Evolutionary conservation across 169 alveolate genomes (phyloP), one percentile per base, ranked within the genome.

Genomic region (Plasmodium inui): DNA sequence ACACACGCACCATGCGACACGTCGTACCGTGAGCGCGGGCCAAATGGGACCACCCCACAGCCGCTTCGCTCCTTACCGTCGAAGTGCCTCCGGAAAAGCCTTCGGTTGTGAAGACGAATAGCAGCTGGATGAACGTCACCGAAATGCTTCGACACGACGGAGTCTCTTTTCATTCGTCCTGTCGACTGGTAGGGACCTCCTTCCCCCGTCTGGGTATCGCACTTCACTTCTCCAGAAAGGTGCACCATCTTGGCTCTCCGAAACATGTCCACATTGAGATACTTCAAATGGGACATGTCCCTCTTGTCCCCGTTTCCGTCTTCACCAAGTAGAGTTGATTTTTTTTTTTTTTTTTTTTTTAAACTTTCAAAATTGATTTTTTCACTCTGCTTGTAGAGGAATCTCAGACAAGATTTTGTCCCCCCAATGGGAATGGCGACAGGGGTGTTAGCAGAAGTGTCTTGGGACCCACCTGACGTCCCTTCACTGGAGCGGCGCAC

Each of bases 31-130:
- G 30, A 4, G 30, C 10, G 50, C 34, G 39, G 26, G 67, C 19
- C 17, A 39, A 32, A 12, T 32, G 6, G 10, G 17, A 10, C n/a
- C 0, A 3, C 26, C 28, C 9, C 34, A 7, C 9, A 30, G 2
- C n/a, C 0, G 12, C 44, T 14, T 39, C 72, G 1, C 76, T n/a
- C n/a, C n/a, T 30, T 76, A 86, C 93, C 79, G 34, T 89, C 39
- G 34, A 89, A 89, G 22, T 89, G 6, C 44, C 55, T 89, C 10
- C 17, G 30, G 76, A 89, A 89, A 4, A 89, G 76, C 55, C 53
- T 89, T 2, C 94, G 80, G 83, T 89, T 89, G 34, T 89, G 83
- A 2, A 89, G 89, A 8, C 94, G 94, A 28, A 89, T 80, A 9
- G 73, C 39, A 44, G 94, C 94, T 2, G 94, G 94, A 46, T 89